phyloP scores from a whole-genome alignment of 177 flowering plant species.

The Vitis hybrid region DNA sequence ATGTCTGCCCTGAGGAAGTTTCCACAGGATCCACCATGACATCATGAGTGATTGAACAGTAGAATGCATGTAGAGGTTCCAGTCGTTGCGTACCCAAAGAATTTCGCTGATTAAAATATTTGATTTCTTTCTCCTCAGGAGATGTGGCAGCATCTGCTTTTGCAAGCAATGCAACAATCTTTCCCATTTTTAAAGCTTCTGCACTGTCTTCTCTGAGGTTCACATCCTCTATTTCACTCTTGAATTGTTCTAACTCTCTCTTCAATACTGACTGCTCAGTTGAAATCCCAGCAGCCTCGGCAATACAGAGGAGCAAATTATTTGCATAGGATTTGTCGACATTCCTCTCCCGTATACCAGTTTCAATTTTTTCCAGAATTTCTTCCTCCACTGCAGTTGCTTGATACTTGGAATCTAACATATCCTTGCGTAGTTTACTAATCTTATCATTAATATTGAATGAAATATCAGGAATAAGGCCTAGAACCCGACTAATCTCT shows the following conservation, averaged over 20 bases:
- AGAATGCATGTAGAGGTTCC: constrained; percentile 50
- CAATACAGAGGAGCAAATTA: constrained; percentile 38
- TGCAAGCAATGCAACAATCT: constrained; percentile 51
- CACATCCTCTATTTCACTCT: constrained; percentile 41
- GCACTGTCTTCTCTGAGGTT: constrained; percentile 41
- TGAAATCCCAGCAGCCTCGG: constrained; percentile 45
- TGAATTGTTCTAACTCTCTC: constrained; percentile 51
- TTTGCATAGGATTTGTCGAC: constrained; percentile 45
- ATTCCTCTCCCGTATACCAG: constrained; percentile 46
- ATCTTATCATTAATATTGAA: constrained; percentile 30
- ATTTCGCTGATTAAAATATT: constrained; percentile 37
- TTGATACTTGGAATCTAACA: constrained; percentile 39
- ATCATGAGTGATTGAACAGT: constrained; percentile 50
- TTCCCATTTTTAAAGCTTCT: constrained; percentile 58
- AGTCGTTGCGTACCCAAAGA: constrained; percentile 48
- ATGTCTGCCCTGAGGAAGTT: constrained; percentile 57
- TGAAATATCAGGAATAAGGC: constrained; percentile 41
- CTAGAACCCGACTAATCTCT: constrained; percentile 41
- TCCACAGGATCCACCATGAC: constrained; percentile 67
- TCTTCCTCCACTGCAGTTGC: constrained; percentile 39
- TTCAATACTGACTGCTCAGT: constrained; percentile 33
- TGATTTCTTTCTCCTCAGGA: constrained; percentile 38
- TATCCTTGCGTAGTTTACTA: constrained; percentile 23
- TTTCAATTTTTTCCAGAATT: constrained; percentile 45
- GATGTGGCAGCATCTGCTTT: constrained; percentile 49